Conservation (phyloP, 345 rosid species). For the Trapa incisa region DNA sequence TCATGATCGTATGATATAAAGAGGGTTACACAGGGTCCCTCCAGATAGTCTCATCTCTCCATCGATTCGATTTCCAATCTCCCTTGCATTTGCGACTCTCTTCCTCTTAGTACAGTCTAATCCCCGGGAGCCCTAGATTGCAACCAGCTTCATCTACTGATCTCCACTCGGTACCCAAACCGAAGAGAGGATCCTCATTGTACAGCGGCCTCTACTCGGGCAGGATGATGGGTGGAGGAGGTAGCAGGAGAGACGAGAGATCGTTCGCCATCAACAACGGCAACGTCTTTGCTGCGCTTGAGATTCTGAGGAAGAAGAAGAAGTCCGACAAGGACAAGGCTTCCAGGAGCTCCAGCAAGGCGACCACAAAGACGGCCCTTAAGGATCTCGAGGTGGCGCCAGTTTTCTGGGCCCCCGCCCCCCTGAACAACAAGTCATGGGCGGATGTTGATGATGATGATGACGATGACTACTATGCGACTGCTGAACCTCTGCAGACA, state of each 20-base stretch:
- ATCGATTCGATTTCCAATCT: no score
- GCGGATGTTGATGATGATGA: no score
- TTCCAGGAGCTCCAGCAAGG: slow-evolving; percentile 9
- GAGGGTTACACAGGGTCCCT: no score
- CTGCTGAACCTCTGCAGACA: slow-evolving; percentile 18
- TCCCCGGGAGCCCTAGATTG: no score
- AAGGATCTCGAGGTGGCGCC: slow-evolving; percentile 19
- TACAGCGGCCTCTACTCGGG: neutral
- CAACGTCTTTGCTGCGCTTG: slow-evolving; percentile 42
- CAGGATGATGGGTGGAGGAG: slow-evolving; percentile 26
- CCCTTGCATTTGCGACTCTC: no score
- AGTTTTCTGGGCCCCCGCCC: slow-evolving; percentile 34
- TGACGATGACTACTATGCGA: slow-evolving; percentile 31
- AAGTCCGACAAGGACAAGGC: slow-evolving; percentile 23
- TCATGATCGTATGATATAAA: no score
- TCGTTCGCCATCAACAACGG: slow-evolving; percentile 29
- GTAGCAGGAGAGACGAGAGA: slow-evolving; percentile 24
- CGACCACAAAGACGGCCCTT: slow-evolving; percentile 6
- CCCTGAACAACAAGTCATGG: slow-evolving; percentile 16
- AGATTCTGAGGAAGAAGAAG: slow-evolving; percentile 32
- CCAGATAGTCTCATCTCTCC: no score
- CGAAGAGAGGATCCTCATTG: no score
- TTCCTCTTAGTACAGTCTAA: no score
- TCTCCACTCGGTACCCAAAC: no score
- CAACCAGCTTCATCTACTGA: no score